Evolutionary conservation across 768 basidiomycete species (phyloP).

Genomic region (Psilocybe subaeruginosa): DNA sequence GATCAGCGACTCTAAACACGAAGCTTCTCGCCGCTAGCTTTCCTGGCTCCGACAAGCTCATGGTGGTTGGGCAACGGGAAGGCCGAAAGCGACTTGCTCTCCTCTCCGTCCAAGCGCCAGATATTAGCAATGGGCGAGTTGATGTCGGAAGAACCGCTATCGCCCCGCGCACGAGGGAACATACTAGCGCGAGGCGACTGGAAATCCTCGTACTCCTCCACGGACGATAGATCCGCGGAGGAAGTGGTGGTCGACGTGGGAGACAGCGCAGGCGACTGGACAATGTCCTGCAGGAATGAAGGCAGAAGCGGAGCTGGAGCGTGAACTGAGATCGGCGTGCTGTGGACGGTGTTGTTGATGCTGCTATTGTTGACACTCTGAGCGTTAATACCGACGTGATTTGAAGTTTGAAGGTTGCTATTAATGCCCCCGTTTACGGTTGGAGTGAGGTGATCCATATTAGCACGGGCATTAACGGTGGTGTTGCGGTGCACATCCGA

Average conservation of each 20-base stretch:
- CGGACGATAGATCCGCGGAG: constrained; percentile 66
- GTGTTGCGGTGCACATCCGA: constrained; percentile 30
- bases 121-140: constrained; percentile 50
- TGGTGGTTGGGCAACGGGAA: constrained; percentile 46
- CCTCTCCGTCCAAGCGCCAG: constrained; percentile 75
- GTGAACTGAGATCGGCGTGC: constrained; percentile 30
- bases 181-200: constrained; percentile 25
- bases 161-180: constrained; percentile 30
- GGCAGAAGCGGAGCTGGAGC: constrained; percentile 64
- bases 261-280: constrained; percentile 68
- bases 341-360: constrained; percentile 14
- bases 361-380: neutral
- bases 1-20: constrained; percentile 17
- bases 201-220: constrained; percentile 58
- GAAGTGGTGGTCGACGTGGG: constrained; percentile 58
- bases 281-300: constrained; percentile 76
- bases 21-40: constrained; percentile 39
- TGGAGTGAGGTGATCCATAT: constrained; percentile 2
- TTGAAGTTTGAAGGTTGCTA: neutral
- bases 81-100: constrained; percentile 56
- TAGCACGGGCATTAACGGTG: constrained; percentile 5
- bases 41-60: constrained; percentile 33
- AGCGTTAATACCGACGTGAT: neutral
- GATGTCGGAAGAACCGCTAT: constrained; percentile 27
- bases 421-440: neutral